Conservation (phyloP, 768 basidiomycete genomes). For the Exidia glandulosa region DNA sequence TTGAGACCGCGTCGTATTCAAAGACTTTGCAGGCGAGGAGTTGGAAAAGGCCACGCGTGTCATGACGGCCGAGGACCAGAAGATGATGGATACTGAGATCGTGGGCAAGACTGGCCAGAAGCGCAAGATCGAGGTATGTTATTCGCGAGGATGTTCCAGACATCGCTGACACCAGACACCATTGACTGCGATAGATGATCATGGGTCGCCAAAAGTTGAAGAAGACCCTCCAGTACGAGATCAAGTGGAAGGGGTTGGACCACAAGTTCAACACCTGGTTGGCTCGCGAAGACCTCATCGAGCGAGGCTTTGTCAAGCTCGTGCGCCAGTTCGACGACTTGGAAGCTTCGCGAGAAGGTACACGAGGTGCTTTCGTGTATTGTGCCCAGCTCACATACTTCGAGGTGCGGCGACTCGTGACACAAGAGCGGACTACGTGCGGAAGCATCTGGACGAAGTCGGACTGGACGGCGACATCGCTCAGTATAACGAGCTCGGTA, state of each 20-base stretch:
- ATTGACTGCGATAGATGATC: slow-evolving; percentile 39
- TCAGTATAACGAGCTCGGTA: slow-evolving; percentile 93
- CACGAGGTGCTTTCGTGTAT: not conserved
- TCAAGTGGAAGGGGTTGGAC: slow-evolving; percentile 76
- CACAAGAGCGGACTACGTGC: slow-evolving; percentile 65
- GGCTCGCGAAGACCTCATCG: slow-evolving; percentile 72
- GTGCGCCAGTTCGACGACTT: slow-evolving; percentile 94
- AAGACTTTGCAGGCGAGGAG: slow-evolving; percentile 52
- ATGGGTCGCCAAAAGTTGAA: slow-evolving; percentile 97
- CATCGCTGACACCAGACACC: too few relatives aligned
- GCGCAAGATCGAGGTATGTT: slow-evolving; percentile 75
- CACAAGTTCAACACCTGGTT: slow-evolving; percentile 89
- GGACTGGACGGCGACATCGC: slow-evolving; percentile 96
- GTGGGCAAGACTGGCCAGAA: slow-evolving; percentile 84
- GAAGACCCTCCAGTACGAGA: slow-evolving; percentile 88
- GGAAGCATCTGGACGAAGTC: slow-evolving; percentile 90
- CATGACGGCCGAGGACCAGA: slow-evolving; percentile 80
- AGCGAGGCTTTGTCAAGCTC: slow-evolving; percentile 80
- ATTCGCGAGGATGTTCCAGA: not conserved
- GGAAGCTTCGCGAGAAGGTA: slow-evolving; percentile 86
- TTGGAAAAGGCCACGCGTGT: slow-evolving; percentile 84
- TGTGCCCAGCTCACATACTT: not conserved
- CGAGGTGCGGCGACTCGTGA: slow-evolving; percentile 68
- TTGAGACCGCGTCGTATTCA: slow-evolving; percentile 1
- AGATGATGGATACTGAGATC: slow-evolving; percentile 71